Percentiles rank a stretch among this genome's conserved stretches.
phyloP scores from a whole-genome alignment of 495 filamentous ascomycete species.

The Neurospora hispaniola region DNA sequence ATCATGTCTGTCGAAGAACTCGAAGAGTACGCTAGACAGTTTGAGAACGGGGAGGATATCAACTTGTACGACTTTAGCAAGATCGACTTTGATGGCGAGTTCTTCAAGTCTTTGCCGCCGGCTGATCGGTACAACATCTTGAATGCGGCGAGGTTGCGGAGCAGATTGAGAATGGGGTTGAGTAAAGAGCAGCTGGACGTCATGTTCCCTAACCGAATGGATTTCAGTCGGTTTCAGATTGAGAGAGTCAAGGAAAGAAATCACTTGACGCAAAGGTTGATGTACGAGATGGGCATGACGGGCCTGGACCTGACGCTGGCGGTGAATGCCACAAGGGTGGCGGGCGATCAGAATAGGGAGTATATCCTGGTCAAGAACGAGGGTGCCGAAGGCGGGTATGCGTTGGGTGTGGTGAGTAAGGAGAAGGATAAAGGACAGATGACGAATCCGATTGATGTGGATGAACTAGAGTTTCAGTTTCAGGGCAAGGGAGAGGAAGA shows the following conservation, averaged over 20 bases:
- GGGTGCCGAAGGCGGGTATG: conserved; percentile 93
- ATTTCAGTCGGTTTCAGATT: conserved; percentile 91
- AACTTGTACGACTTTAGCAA: conserved; percentile 98
- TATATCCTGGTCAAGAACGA: conserved; percentile 95
- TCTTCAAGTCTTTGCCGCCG: conserved; percentile 82
- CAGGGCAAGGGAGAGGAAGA: conserved; percentile 45
- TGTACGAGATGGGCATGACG: conserved; percentile 89
- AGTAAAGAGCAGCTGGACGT: conserved; percentile 89
- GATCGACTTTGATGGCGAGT: conserved; percentile 90
- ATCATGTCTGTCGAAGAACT: conserved; percentile 92
- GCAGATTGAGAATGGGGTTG: conserved; percentile 84
- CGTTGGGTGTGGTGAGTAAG: conserved; percentile 78
- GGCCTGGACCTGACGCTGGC: conserved; percentile 55
- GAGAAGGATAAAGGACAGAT: conserved; percentile 63
- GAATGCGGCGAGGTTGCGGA: conserved; percentile 81
- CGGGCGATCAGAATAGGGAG: conserved; percentile 81
- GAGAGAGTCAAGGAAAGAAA: conserved; percentile 86
- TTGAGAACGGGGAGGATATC: conserved; percentile 87
- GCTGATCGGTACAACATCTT: conserved; percentile 94
- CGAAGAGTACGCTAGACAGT: conserved; percentile 85
- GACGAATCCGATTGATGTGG: conserved; percentile 83
- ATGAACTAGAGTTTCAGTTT: conserved; percentile 52
- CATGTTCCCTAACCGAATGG: conserved; percentile 99
- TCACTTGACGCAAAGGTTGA: conserved; percentile 87
- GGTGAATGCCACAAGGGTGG: conserved; percentile 54